Base-by-base conservation (phyloP, 306 rosid genomes). In the Ceratonia siliqua region DNA sequence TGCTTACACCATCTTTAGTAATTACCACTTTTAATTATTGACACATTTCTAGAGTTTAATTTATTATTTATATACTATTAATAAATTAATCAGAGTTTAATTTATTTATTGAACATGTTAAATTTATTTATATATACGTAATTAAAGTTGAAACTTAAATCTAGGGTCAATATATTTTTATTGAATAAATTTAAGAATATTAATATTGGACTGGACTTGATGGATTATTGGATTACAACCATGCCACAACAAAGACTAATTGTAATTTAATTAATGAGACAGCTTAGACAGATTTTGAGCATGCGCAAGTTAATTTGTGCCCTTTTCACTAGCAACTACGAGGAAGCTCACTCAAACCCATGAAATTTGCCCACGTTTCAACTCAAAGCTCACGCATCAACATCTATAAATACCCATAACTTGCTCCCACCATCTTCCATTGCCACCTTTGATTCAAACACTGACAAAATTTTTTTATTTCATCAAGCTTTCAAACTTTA, bases 361-460 rank as follows among this genome's bases (percentile, higher is more conserved):
- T 3, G 41, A 12, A 49, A 42, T 35, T 5, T 15, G 14, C 38
- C 82, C 86, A 75, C 80, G 81, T 68, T 58, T 62, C 74, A 52
- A 22, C 25, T 65, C 41, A 5, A 71, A 49, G 18, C 7, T 4
- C 77, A 36, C 57, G 20, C 67, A 39, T 32, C 76, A 62, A 76
- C 85, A 2, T 73, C 90, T 90, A 87, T 90, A 90, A 80, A 90
- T 87, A 85, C 73, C 49, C 22, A 42, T n/a, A 1, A 21, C 64
- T 57, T 64, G 46, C 79, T 48, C 9, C 10, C 17, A 71, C 70
- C 7, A 67, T 42, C 57, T 52, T 72, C 56, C 81, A 46, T 76
- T 35, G 32, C 18, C 25, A 12, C 14, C 13, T 20, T 71, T 38
- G 8, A 5, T 33, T 30, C 43, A 20, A 24, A 50, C 73, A 68